Base-by-base conservation (phyloP, 306 rosid species). In the Lablab purpureus region DNA sequence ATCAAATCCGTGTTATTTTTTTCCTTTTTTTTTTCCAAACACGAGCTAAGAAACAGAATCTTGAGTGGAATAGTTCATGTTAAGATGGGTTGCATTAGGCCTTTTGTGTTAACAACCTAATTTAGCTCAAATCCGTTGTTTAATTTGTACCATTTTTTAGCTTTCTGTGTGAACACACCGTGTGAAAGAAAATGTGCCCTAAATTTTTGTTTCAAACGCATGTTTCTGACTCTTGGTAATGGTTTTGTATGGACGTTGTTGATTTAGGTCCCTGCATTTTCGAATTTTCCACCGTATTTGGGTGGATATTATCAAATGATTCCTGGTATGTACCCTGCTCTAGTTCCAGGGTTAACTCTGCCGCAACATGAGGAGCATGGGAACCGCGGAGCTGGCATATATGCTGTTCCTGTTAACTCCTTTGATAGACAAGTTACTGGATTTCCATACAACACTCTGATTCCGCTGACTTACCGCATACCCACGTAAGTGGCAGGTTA, bases 321-420 rank as follows among this genome's bases (percentile, higher is more conserved):
- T 67, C 97, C 97, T 25, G 83, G 90, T 37, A 89, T 91, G 91
- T 88, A 87, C 69, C 94, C 98, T 27, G 84, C 88, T 0, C 81
- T 91, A 19, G 87, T 91, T 84, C 93, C 92, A 28, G 92, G 90
- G 55, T 71, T 88, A 28, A 74, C 51, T 27, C 81, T 74, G 14
- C 71, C 74, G 0, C 98, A 88, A 51, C 84, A 81, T 77, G 96
- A 90, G 51, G 94, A 91, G 52, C 90, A 80, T 22, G 54, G 19
- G 55, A 93, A 90, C 80, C 94, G 87, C 30, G 98, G 99, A 81
- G 90, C 99, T 13, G 99, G 99, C 43, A 54, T 95, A 79, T 95
- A 93, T 85, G 98, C 98, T 28, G 98, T 95, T 74, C 94, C 97
- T 7, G 81, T 85, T 72, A 62, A 87, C 73, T 89, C 90, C 2